Conservation (phyloP, 2,329 filamentous ascomycete species). For the Sporothrix humicola region DNA sequence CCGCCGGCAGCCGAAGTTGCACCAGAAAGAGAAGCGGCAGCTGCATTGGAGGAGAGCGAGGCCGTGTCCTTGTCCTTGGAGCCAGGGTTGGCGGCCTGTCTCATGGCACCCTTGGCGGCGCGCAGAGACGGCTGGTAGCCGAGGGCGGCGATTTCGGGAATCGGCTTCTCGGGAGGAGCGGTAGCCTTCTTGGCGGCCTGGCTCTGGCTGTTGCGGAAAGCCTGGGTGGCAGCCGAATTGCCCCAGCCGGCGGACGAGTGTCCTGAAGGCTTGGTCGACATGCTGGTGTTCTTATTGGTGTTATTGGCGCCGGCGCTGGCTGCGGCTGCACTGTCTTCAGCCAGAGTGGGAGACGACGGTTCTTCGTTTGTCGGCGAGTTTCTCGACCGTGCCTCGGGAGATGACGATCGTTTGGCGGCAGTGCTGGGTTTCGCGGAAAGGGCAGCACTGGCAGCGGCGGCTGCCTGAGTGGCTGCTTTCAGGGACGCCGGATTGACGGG, state of each 20-base stretch:
- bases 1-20: constrained; percentile 4
- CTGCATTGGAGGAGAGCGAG: constrained; percentile 24
- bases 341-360: constrained; percentile 59
- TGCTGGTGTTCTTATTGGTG: constrained; percentile 48
- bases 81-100: constrained; percentile 45
- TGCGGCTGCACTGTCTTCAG: constrained; percentile 46
- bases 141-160: constrained; percentile 43
- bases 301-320: neutral
- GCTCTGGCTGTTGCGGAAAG: constrained; percentile 46
- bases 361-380: neutral
- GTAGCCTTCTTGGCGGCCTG: constrained; percentile 17
- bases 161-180: constrained; percentile 32
- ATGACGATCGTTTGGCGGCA: neutral
- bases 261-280: constrained; percentile 59
- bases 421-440: constrained; percentile 17
- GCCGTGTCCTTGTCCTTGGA: neutral
- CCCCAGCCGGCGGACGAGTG: constrained; percentile 53
- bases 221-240: constrained; percentile 69
- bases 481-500: constrained; percentile 33
- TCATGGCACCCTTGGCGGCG: constrained; percentile 79
- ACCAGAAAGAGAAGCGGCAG: constrained; percentile 16
- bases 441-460: constrained; percentile 35
- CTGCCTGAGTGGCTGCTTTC: constrained; percentile 35
- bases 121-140: constrained; percentile 69
- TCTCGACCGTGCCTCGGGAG: constrained; percentile 31